Conservation (phyloP, 345 rosid genomes). For the Trapa incisa region DNA sequence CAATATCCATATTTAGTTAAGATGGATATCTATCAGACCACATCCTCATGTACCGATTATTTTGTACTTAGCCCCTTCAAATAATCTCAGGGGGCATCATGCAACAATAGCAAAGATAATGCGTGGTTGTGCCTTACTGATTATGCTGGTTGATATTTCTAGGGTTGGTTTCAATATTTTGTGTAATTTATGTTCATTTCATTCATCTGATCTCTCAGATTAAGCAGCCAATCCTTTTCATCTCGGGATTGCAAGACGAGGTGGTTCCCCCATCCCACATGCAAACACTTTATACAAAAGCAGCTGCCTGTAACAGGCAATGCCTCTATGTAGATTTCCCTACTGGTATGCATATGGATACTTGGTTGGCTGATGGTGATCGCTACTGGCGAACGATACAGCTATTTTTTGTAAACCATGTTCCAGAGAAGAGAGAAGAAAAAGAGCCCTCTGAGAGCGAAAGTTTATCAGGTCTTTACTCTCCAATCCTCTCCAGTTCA, state of each 20-base stretch:
- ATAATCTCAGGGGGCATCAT: no score
- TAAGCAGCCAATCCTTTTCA: conserved; percentile 82
- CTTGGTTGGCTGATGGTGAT: conserved; percentile 93
- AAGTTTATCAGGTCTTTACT: conserved; percentile 14
- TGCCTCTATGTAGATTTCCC: conserved; percentile 79
- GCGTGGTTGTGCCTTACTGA: no score
- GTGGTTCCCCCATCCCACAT: conserved; percentile 94
- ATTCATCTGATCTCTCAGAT: conserved; percentile 31
- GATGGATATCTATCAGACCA: no score
- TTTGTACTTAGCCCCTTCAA: no score
- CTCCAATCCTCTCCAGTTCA: not conserved
- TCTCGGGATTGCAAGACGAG: conserved; percentile 96
- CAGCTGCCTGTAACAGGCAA: conserved; percentile 61
- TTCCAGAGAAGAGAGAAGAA: conserved; percentile 33
- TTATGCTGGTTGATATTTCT: not conserved
- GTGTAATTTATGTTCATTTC: conserved; percentile 5
- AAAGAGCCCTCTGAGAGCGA: conserved; percentile 22
- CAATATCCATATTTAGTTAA: no score
- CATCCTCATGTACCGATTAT: no score
- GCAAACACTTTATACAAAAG: conserved; percentile 84
- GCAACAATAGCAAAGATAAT: no score
- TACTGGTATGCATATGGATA: conserved; percentile 97
- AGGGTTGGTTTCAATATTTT: not conserved
- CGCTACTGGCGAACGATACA: conserved; percentile 62
- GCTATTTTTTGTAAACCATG: conserved; percentile 49